Base-by-base conservation (phyloP, 2,329 filamentous ascomycete genomes). In the Akanthomyces muscarius region DNA sequence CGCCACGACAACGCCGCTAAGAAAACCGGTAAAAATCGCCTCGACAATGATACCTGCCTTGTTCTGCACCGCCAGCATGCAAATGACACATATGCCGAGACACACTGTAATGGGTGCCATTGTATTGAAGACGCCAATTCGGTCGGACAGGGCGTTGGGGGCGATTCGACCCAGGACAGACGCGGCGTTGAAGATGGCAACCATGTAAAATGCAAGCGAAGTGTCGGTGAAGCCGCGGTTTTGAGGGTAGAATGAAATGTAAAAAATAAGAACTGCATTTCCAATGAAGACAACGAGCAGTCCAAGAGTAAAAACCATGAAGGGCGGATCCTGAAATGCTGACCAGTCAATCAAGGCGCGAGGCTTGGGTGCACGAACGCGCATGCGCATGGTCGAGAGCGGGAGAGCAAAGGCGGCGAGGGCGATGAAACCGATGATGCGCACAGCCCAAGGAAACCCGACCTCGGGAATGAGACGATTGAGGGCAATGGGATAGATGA, bases 1-100 rank as follows among this genome's bases (percentile, higher is more conserved):
- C 0, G 77, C 71, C 55, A 80, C 73, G 67, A 79, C 73, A 47
- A 76, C 74, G 38, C 79, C 79, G 38, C 71, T 74, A 67, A 78
- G 77, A 68, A 79, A 77, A 30, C 78, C 78, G 60, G 72, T 74
- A 44, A 78, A 66, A 5, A 78, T 57, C 1, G 74, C 69, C 30
- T 72, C 64, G 5, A 72, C 70, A 21, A 80, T 68, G 25, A 79
- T 68, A 23, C 71, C 72, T 7, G 67, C 73, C 11, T 71, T 68
- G n/a, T 68, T 73, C 6, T 69, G 62, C 5, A 77, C 74, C 1
- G 71, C 73, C 4, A 78, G 68, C 69, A 77, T 69, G n/a, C n/a
- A n/a, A n/a, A n/a, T n/a, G n/a, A n/a, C n/a, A n/a, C n/a, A n/a
- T n/a, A n/a, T n/a, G n/a, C n/a, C n/a, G n/a, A n/a, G n/a, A n/a